phyloP scores from a whole-genome alignment of 202 grass and related monocot species.

The Schoenoplectus triqueter region DNA sequence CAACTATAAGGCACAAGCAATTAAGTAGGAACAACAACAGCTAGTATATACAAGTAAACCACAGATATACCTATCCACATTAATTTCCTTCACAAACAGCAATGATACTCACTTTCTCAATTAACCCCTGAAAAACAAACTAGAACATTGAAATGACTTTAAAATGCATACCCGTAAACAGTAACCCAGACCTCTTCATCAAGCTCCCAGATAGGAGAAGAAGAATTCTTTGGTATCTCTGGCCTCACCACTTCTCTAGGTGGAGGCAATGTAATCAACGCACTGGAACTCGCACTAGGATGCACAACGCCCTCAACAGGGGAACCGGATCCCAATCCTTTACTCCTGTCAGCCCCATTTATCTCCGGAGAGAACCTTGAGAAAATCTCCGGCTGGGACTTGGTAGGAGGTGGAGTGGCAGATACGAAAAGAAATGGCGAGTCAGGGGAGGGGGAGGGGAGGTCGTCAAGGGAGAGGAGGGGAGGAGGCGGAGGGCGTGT shows the following conservation, averaged over 20 bases:
- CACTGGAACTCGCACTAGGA: conserved; percentile 25
- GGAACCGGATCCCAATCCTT: conserved; percentile 55
- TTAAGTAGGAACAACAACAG: background rate
- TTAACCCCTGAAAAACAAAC: background rate
- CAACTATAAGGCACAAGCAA: background rate
- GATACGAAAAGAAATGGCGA: conserved; percentile 44
- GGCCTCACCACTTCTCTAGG: conserved; percentile 85
- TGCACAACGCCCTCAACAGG: conserved; percentile 76
- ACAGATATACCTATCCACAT: background rate
- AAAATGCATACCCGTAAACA: conserved; percentile 70
- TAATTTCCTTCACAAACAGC: background rate
- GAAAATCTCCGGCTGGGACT: conserved; percentile 27
- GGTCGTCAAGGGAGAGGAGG: conserved; percentile 37
- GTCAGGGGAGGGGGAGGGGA: conserved; percentile 47
- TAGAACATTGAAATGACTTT: background rate
- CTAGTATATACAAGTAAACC: background rate
- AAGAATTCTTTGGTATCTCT: conserved; percentile 64
- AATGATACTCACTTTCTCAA: background rate
- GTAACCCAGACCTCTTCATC: conserved; percentile 96
- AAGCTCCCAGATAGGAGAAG: conserved; percentile 46
- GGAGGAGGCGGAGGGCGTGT: conserved; percentile 43
- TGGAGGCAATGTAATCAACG: conserved; percentile 75
- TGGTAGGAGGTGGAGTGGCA: conserved; percentile 29
- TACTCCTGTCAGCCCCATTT: conserved; percentile 36
- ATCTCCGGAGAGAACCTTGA: conserved; percentile 54